These are phyloP conservation scores for Sporobolomyces pararoseus DNA, from an alignment of 768 basidiomycete genomes.

Conservation along the genomic window DNA sequence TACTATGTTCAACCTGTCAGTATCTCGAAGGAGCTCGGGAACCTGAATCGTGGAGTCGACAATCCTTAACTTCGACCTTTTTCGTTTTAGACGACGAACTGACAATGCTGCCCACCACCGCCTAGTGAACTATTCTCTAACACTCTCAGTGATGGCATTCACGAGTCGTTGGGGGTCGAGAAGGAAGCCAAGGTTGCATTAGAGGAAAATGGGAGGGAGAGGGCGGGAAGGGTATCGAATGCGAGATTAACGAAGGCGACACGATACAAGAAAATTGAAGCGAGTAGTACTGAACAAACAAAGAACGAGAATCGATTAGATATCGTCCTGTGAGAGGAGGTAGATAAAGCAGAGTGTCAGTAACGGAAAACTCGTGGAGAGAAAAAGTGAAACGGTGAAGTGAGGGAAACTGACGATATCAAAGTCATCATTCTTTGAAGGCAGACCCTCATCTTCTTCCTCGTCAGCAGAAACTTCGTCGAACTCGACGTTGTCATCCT, in stretches of 20 bases:
- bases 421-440: conserved; percentile 23
- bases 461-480: conserved; percentile 50
- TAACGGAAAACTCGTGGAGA: neutral
- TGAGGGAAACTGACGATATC: conserved; percentile 5
- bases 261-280: conserved; percentile 10
- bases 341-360: neutral
- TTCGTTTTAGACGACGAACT: no score
- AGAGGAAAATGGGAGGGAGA: neutral
- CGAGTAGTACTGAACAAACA: neutral
- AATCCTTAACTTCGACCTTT: no score
- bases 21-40: no score
- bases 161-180: neutral
- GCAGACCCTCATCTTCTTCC: conserved; percentile 25
- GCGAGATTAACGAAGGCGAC: conserved; percentile 16
- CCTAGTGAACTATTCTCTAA: no score
- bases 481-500: conserved; percentile 50
- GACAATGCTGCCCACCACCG: no score
- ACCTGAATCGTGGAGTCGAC: no score
- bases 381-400: neutral
- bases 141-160: no score
- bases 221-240: conserved; percentile 18
- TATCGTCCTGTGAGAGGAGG: conserved; percentile 10
- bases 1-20: no score
- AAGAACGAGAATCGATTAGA: neutral
- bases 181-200: neutral